phyloP scores from a whole-genome alignment of 352 stramenopile species.

The Pythium sp. region DNA sequence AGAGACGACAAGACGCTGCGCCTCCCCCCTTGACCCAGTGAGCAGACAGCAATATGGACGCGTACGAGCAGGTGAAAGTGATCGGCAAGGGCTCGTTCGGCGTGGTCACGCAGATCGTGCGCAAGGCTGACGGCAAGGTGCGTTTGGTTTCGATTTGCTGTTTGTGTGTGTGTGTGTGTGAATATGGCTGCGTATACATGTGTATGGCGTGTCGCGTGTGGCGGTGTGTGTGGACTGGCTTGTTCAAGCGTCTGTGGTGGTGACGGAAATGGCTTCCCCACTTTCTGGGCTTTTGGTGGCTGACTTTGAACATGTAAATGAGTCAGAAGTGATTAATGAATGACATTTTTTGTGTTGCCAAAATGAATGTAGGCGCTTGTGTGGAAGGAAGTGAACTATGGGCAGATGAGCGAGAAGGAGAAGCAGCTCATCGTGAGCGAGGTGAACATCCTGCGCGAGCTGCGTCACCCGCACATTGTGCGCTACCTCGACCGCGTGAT shows the following conservation, averaged over 20 bases:
- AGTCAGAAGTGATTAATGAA: background rate
- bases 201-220: background rate
- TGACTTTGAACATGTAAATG: background rate
- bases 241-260: background rate
- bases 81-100: slow-evolving; percentile 92
- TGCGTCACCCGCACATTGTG: slow-evolving; percentile 92
- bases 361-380: slow-evolving; percentile 69
- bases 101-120: slow-evolving; percentile 88
- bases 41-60: slow-evolving; percentile 52
- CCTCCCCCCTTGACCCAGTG: background rate
- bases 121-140: slow-evolving; percentile 87
- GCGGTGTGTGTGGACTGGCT: background rate
- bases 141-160: slow-evolving; percentile 6
- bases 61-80: slow-evolving; percentile 86
- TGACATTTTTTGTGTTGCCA: background rate
- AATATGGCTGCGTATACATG: background rate
- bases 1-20: background rate
- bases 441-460: slow-evolving; percentile 92
- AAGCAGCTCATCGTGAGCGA: slow-evolving; percentile 93
- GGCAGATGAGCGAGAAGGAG: slow-evolving; percentile 91
- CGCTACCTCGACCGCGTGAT: slow-evolving; percentile 93
- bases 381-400: slow-evolving; percentile 93
- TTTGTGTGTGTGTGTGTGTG: background rate
- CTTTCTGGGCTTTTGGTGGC: background rate
- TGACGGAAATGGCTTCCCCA: background rate